These are phyloP conservation scores for Mycothermus thermophilus DNA, from an alignment of 495 filamentous ascomycete species.

Conservation along the genomic window DNA sequence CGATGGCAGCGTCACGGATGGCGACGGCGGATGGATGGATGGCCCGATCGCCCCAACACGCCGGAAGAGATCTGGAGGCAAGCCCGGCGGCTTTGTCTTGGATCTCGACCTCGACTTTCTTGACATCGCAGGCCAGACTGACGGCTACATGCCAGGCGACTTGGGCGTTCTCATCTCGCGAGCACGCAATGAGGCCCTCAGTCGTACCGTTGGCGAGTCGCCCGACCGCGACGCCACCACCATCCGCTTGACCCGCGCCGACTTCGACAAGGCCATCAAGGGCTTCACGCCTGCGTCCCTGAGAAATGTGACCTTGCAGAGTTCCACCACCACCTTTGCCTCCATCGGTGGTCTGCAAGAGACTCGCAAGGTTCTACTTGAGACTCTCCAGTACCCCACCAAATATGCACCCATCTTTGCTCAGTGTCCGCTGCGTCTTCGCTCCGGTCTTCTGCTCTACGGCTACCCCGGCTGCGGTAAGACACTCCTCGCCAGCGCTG, in stretches of 20 bases:
- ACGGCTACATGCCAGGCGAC: conserved; percentile 96
- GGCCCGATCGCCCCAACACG: conserved; percentile 26
- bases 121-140: conserved; percentile 80
- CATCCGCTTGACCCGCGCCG: conserved; percentile 50
- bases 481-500: conserved; percentile 81
- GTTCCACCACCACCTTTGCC: conserved; percentile 72
- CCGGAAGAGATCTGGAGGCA: conserved; percentile 8
- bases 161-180: conserved; percentile 72
- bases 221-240: conserved; percentile 14
- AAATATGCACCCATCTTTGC: conserved; percentile 97
- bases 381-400: conserved; percentile 93
- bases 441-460: conserved; percentile 83
- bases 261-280: conserved; percentile 72
- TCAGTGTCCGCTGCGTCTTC: conserved; percentile 80
- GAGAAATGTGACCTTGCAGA: conserved; percentile 83
- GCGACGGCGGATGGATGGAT: conserved; percentile 50
- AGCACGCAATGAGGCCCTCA: conserved; percentile 81
- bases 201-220: conserved; percentile 47
- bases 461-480: conserved; percentile 95
- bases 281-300: conserved; percentile 92
- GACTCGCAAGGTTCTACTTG: conserved; percentile 74
- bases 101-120: conserved; percentile 75
- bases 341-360: conserved; percentile 80
- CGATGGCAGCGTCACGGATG: conserved; percentile 32
- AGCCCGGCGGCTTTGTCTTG: conserved; percentile 49